Evolutionary conservation across 345 rosid genomes (phyloP).

Genomic region (Rhodamnia argentea): DNA sequence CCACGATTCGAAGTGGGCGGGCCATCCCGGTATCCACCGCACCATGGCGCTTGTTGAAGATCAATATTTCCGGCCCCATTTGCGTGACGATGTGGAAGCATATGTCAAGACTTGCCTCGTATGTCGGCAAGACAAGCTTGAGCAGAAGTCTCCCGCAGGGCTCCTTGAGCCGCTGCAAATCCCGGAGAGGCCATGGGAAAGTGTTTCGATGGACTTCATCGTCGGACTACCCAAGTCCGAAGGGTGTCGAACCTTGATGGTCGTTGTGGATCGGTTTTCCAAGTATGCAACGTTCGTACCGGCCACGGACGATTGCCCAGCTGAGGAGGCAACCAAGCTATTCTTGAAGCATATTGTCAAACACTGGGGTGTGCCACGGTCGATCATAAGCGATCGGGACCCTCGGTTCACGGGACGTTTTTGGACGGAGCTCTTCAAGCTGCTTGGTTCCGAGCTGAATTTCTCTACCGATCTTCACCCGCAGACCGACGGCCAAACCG

Average conservation of each 20-base stretch:
- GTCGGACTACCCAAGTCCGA: background rate
- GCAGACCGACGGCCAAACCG: background rate
- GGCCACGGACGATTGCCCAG: background rate
- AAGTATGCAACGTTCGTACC: background rate
- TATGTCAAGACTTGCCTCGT: too few relatives aligned
- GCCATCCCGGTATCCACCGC: background rate
- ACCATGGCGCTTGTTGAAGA: background rate
- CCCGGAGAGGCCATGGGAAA: too few relatives aligned
- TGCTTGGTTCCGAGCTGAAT: background rate
- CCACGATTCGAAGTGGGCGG: background rate
- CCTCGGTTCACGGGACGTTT: background rate
- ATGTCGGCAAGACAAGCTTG: too few relatives aligned
- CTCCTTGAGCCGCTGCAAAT: background rate
- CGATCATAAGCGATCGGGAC: background rate
- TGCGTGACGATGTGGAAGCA: background rate
- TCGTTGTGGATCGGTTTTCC: background rate
- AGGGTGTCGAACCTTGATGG: background rate
- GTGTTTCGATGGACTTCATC: background rate
- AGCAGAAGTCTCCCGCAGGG: background rate
- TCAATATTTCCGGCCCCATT: background rate
- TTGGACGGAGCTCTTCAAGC: background rate
- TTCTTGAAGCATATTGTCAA: background rate
- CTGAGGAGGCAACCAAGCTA: background rate
- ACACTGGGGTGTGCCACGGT: background rate
- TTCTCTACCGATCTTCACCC: background rate